phyloP scores from a whole-genome alignment of 352 stramenopile species.

The Phytophthora chlamydospora region DNA sequence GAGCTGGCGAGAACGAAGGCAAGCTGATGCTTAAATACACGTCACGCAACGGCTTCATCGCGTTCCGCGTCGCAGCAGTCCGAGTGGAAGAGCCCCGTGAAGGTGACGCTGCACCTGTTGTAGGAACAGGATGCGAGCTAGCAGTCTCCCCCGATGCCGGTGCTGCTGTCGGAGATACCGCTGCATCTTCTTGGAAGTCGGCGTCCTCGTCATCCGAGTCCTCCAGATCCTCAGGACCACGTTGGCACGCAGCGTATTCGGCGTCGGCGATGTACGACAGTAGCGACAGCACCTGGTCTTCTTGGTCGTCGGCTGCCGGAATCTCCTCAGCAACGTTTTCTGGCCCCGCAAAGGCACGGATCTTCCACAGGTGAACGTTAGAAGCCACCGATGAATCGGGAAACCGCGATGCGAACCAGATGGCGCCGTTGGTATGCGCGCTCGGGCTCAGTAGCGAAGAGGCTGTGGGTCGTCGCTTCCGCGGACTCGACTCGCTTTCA shows the following conservation, averaged over 20 bases:
- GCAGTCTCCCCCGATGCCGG: slow-evolving; percentile 3
- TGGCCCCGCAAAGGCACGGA: slow-evolving; percentile 63
- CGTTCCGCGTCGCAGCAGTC: slow-evolving; percentile 61
- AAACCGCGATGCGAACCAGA: slow-evolving; percentile 86
- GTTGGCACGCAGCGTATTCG: slow-evolving; percentile 79
- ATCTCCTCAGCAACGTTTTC: slow-evolving; percentile 60
- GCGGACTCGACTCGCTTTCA: slow-evolving; percentile 22
- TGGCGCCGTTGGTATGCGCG: slow-evolving; percentile 45
- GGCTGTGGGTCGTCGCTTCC: slow-evolving; percentile 14
- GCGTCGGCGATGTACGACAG: slow-evolving; percentile 87
- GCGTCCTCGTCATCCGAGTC: slow-evolving; percentile 66
- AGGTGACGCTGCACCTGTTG: slow-evolving; percentile 7
- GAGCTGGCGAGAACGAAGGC: slow-evolving; percentile 71
- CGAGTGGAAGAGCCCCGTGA: slow-evolving; percentile 42
- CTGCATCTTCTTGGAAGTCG: slow-evolving; percentile 36
- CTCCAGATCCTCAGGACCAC: slow-evolving; percentile 43
- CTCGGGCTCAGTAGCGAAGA: slow-evolving; percentile 25
- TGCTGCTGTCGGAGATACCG: slow-evolving; percentile 8
- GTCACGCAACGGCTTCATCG: slow-evolving; percentile 72
- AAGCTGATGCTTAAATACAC: slow-evolving; percentile 72
- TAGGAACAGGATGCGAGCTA: slow-evolving; percentile 3
- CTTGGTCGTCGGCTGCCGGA: slow-evolving; percentile 59
- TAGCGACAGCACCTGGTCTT: slow-evolving; percentile 80
- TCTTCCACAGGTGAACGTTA: slow-evolving; percentile 85
- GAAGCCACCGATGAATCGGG: slow-evolving; percentile 76